phyloP scores from a whole-genome alignment of 306 rosid species.

The Alnus rubra region DNA sequence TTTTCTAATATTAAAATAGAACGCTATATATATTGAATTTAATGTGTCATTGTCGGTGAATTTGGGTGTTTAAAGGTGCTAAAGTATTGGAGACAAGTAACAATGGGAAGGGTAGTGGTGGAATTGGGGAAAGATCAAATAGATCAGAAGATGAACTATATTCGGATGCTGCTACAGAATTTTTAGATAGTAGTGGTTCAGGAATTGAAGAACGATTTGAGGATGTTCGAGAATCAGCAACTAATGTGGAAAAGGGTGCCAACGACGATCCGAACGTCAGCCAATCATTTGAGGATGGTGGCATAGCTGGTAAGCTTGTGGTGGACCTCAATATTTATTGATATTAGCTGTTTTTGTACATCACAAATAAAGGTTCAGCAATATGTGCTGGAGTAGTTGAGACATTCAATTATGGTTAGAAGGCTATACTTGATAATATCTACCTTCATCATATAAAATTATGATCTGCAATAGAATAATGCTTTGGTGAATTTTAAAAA shows the following conservation, averaged over 20 bases:
- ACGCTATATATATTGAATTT: neutral
- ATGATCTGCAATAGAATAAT: neutral
- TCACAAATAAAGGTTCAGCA: neutral
- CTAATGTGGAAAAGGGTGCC: slow-evolving; percentile 29
- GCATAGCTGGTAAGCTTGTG: slow-evolving; percentile 42
- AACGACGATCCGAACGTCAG: slow-evolving; percentile 31
- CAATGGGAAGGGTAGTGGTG: slow-evolving; percentile 36
- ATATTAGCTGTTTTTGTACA: neutral
- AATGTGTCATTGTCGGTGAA: slow-evolving; percentile 15
- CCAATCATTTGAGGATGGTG: slow-evolving; percentile 27
- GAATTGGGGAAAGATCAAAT: slow-evolving; percentile 27
- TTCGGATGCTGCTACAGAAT: slow-evolving; percentile 75
- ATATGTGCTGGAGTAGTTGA: neutral
- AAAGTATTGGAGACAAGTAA: slow-evolving; percentile 30
- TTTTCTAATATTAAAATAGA: neutral
- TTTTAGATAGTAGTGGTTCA: slow-evolving; percentile 43
- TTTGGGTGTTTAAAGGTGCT: slow-evolving; percentile 45
- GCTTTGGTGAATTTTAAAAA: neutral
- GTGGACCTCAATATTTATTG: neutral
- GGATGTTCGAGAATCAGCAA: slow-evolving; percentile 32
- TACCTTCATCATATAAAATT: neutral
- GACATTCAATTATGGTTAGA: neutral
- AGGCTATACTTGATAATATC: neutral
- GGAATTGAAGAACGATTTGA: slow-evolving; percentile 18
- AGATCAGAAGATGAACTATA: slow-evolving; percentile 63